Evolutionary conservation across 306 rosid genomes (phyloP).

Genomic region (Astragalus glycyphyllos): DNA sequence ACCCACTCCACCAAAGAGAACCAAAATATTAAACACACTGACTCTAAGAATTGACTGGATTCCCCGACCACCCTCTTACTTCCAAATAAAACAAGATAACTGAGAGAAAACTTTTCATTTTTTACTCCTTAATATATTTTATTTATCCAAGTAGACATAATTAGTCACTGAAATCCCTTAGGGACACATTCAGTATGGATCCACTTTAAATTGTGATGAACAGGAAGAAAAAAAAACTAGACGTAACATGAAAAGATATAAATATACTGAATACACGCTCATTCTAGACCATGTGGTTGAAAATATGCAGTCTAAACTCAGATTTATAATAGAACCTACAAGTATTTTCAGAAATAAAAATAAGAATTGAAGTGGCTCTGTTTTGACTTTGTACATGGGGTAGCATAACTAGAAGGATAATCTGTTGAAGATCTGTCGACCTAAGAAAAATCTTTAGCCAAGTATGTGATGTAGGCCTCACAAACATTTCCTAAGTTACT

Average conservation of each 20-base stretch:
- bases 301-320: constrained; percentile 35
- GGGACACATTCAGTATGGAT: constrained; percentile 4
- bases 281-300: constrained; percentile 14
- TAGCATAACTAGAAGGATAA: constrained; percentile 14
- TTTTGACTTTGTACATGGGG: constrained; percentile 15
- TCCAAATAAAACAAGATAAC: constrained; percentile 31
- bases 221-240: not conserved
- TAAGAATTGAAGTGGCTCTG: constrained; percentile 15
- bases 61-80: constrained; percentile 16
- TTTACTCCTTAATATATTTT: not conserved
- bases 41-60: not conserved
- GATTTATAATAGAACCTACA: not conserved
- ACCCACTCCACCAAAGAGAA: constrained; percentile 26
- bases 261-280: constrained; percentile 1
- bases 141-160: not conserved
- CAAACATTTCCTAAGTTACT: too few relatives aligned
- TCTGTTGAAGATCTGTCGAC: constrained; percentile 5
- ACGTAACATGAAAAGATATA: constrained; percentile 8
- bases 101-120: not conserved
- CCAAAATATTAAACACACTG: constrained; percentile 32
- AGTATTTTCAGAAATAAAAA: constrained; percentile 9
- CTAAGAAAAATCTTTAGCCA: constrained; percentile 13
- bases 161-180: constrained; percentile 22
- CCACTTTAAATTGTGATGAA: not conserved
- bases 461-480: constrained; percentile 1